Conservation (phyloP, 2,329 filamentous ascomycete species). For the Trichophyton verrucosum region DNA sequence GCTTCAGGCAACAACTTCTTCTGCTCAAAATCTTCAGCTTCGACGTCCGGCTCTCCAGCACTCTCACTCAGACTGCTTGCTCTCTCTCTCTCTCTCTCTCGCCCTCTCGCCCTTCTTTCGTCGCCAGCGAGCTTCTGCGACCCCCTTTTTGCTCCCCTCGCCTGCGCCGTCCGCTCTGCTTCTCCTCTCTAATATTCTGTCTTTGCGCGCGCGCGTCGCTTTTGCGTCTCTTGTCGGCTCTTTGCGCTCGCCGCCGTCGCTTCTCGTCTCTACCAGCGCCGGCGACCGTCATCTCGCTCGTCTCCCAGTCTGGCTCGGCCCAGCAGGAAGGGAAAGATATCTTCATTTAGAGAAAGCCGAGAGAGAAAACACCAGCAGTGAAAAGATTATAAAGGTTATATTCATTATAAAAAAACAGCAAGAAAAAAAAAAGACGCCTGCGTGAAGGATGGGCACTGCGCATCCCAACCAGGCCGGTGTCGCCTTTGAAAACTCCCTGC, state of each 20-base stretch:
- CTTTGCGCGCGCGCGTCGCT: not conserved
- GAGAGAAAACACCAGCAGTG: not conserved
- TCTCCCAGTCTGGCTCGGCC: not conserved
- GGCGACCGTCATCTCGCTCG: not conserved
- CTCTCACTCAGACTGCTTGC: not conserved
- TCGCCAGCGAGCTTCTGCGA: not conserved
- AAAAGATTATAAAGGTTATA: not conserved
- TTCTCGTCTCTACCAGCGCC: not conserved
- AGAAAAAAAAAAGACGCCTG: not conserved
- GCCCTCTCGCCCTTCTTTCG: not conserved
- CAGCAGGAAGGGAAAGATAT: not conserved
- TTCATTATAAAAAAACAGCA: not conserved
- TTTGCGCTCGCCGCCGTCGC: not conserved
- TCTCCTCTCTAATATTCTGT: not conserved
- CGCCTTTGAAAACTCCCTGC: conserved; percentile 8
- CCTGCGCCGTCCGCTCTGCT: too few species aligned
- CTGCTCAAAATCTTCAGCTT: not conserved
- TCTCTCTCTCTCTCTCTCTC: too few species aligned
- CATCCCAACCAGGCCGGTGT: conserved; percentile 10
- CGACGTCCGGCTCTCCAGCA: not conserved
- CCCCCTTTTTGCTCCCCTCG: not conserved
- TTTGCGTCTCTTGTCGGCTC: not conserved
- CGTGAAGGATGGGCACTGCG: conserved; percentile 3
- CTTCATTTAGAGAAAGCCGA: too few species aligned
- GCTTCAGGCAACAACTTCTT: not conserved